Base-by-base conservation (phyloP, 352 stramenopile species). In the Discostella stelligera region DNA sequence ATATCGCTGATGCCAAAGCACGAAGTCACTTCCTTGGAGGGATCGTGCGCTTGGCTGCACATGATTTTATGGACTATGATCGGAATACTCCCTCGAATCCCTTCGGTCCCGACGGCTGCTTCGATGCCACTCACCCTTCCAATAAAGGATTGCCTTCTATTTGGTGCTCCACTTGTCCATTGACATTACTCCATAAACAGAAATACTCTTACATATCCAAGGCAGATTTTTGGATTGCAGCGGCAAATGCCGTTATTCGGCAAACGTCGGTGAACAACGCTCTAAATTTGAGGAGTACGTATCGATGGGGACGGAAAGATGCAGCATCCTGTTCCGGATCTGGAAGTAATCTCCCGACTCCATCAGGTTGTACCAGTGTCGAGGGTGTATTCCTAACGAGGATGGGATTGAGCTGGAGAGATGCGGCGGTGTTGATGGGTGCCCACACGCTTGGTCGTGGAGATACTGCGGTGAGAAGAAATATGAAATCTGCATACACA, bases 51-150 rank as follows among this genome's bases (percentile, higher is more conserved):
- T 59, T 86, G 10, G 58, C 46, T 2, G 82, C 82, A 39, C 82
- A 88, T 50, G 82, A 88, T 59, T 88, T 88, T 37, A 88, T 88
- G 82, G 82, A 88, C 50, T 88, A 64, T 30, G 70, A 88, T 63
- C 50, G 10, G 8, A 67, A 39, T 10, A 44, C 66, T 54, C 16
- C 5, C n/a, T 14, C 13, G 1, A 59, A 73, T 59, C 50, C 18
- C 5, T 78, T 83, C 62, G 82, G 82, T 30, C 39, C 82, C 16
- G 74, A 88, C 64, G 82, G 82, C 6, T 88, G 82, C 50, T 74
- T 88, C 21, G 77, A 88, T 44, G 10, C 37, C 13, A 27, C 37
- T n/a, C 69, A 88, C 41, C 20, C 59, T n/a, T 48, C 49, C 10
- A 88, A 88, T 50, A 50, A 21, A 8, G 82, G 82, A 6, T 37